Conservation (phyloP, 345 rosid genomes). For the Citrus cavaleriei region DNA sequence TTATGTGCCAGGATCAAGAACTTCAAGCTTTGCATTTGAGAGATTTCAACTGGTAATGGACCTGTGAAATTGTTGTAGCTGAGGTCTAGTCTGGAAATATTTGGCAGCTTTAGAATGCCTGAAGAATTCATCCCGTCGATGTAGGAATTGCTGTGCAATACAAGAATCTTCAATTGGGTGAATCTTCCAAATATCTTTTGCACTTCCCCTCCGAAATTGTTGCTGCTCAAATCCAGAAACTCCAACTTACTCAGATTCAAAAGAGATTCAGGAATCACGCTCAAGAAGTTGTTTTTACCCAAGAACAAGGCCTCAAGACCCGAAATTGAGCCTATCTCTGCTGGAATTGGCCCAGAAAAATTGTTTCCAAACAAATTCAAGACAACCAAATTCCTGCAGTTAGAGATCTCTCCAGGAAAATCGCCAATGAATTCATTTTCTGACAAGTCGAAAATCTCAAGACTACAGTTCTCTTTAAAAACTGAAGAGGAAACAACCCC, state of each 20-base stretch:
- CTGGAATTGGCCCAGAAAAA: slow-evolving; percentile 56
- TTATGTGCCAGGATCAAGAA: slow-evolving; percentile 62
- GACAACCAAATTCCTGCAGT: slow-evolving; percentile 46
- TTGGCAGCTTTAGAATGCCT: slow-evolving; percentile 55
- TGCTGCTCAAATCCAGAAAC: slow-evolving; percentile 70
- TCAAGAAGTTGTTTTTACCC: slow-evolving; percentile 63
- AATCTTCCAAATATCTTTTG: slow-evolving; percentile 73
- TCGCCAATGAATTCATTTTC: slow-evolving; percentile 47
- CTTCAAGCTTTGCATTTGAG: slow-evolving; percentile 51
- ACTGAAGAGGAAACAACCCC: slow-evolving; percentile 38
- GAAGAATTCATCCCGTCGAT: slow-evolving; percentile 64
- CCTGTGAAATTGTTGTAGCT: slow-evolving; percentile 74
- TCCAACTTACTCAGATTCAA: slow-evolving; percentile 49
- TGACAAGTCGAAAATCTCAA: slow-evolving; percentile 56
- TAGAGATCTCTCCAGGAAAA: slow-evolving; percentile 49
- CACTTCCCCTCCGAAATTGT: slow-evolving; percentile 58
- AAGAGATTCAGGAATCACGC: slow-evolving; percentile 61
- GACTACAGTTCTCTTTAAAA: slow-evolving; percentile 50
- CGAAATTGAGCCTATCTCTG: slow-evolving; percentile 58
- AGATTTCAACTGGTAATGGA: slow-evolving; percentile 58
- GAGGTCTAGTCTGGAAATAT: slow-evolving; percentile 60
- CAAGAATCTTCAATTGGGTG: slow-evolving; percentile 52
- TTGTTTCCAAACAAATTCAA: slow-evolving; percentile 68
- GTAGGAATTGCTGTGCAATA: slow-evolving; percentile 55
- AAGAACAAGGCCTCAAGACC: slow-evolving; percentile 57